Conservation (phyloP, 108 stramenopile genomes). For the Pseudonitzschia multiseries region DNA sequence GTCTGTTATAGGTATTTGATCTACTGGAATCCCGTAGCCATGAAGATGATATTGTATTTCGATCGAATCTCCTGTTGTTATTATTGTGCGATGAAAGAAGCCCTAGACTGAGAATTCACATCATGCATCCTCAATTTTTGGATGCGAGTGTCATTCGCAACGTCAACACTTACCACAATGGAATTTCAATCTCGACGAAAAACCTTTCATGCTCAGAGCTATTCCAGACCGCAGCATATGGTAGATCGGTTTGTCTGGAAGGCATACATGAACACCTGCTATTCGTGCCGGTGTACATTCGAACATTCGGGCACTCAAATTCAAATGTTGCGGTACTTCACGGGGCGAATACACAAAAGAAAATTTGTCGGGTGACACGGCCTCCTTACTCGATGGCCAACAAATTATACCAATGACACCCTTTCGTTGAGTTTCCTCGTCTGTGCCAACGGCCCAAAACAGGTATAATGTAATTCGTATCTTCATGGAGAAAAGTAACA, state of each 20-base stretch:
- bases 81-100: neutral
- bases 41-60: conserved; percentile 23
- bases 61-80: neutral
- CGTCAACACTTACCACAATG: neutral
- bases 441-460: neutral
- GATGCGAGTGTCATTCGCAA: neutral
- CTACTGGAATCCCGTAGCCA: conserved; percentile 28
- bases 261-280: conserved; percentile 2
- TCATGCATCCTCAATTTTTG: neutral
- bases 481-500: neutral
- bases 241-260: conserved; percentile 11
- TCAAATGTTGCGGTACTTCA: neutral
- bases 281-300: neutral
- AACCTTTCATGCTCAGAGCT: conserved; percentile 4
- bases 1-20: conserved; percentile 16
- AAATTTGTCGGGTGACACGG: neutral
- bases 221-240: neutral
- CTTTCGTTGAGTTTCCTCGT: conserved; percentile 16
- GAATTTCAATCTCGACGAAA: neutral
- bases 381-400: conserved; percentile 3
- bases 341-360: neutral
- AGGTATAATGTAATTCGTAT: neutral
- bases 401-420: conserved; percentile 8
- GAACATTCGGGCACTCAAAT: conserved; percentile 7
- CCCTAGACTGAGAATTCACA: neutral